Evolutionary conservation across 805 yeast genomes (phyloP).

Genomic region (Maudiozyma serrabonitensis): DNA sequence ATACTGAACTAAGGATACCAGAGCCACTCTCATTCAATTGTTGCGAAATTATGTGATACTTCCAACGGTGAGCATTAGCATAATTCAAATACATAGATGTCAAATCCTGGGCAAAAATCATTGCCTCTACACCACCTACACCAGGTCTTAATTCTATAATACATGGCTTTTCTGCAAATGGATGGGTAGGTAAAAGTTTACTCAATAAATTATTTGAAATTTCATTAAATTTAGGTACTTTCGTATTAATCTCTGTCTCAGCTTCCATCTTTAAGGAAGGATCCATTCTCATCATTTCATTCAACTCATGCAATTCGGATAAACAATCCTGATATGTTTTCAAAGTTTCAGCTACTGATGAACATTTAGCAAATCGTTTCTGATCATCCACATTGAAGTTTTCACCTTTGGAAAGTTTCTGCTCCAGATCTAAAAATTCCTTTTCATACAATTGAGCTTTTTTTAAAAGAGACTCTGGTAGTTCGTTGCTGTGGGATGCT

Average conservation of each 20-base stretch:
- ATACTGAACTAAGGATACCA: conserved; percentile 69
- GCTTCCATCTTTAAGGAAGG: conserved; percentile 48
- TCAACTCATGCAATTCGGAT: conserved; percentile 28
- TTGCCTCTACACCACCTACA: conserved; percentile 92
- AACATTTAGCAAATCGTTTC: conserved; percentile 38
- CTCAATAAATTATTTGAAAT: conserved; percentile 41
- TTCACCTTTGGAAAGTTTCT: conserved; percentile 33
- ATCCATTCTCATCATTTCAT: conserved; percentile 23
- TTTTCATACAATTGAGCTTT: conserved; percentile 36
- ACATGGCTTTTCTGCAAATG: conserved; percentile 67
- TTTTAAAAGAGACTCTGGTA: conserved; percentile 44
- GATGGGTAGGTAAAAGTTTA: conserved; percentile 64
- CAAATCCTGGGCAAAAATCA: conserved; percentile 73
- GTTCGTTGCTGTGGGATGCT: conserved; percentile 8
- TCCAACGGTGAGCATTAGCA: conserved; percentile 62
- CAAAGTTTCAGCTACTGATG: conserved; percentile 35
- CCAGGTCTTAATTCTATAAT: conserved; percentile 87
- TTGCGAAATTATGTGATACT: conserved; percentile 46
- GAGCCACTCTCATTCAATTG: conserved; percentile 48
- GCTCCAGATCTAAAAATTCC: conserved; percentile 36
- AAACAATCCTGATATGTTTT: conserved; percentile 30
- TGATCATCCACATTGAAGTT: conserved; percentile 40
- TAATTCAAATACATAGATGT: conserved; percentile 72
- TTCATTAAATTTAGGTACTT: conserved; percentile 36
- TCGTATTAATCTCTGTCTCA: conserved; percentile 40